These are phyloP conservation scores for Prosopis cineraria DNA, from an alignment of 306 rosid genomes.

Conservation along the genomic window DNA sequence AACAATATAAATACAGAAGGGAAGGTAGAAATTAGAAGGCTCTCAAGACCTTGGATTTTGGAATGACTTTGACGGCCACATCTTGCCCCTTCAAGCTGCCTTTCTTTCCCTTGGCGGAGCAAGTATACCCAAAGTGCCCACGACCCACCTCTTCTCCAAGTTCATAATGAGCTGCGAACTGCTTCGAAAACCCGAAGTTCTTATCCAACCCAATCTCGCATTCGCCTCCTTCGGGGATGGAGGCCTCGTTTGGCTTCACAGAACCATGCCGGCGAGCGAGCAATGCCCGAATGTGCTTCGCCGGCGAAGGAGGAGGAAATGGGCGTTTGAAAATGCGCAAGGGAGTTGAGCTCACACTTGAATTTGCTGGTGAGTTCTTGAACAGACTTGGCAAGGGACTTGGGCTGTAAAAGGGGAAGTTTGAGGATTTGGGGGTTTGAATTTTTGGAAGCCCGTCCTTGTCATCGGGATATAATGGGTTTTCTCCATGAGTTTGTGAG, in stretches of 20 bases:
- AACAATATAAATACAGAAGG: slow-evolving; percentile 8
- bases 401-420: slow-evolving; percentile 86
- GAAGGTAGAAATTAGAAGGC: background rate
- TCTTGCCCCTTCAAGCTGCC: slow-evolving; percentile 77
- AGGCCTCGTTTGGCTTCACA: slow-evolving; percentile 79
- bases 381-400: slow-evolving; percentile 81
- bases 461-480: slow-evolving; percentile 15
- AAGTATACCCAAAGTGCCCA: slow-evolving; percentile 94
- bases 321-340: slow-evolving; percentile 70
- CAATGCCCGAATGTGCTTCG: slow-evolving; percentile 82
- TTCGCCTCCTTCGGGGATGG: slow-evolving; percentile 87
- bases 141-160: slow-evolving; percentile 90
- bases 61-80: slow-evolving; percentile 92
- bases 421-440: slow-evolving; percentile 43
- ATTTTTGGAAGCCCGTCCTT: slow-evolving; percentile 41
- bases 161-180: slow-evolving; percentile 60
- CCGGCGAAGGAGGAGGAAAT: slow-evolving; percentile 95
- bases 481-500: slow-evolving; percentile 39
- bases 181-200: slow-evolving; percentile 72
- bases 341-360: slow-evolving; percentile 75
- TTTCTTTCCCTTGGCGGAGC: slow-evolving; percentile 73
- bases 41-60: slow-evolving; percentile 84
- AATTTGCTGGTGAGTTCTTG: slow-evolving; percentile 77
- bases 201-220: slow-evolving; percentile 79
- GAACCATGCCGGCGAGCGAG: slow-evolving; percentile 80